These are phyloP conservation scores for Filosporella fistucella DNA, from an alignment of 495 filamentous ascomycete genomes.

Conservation along the genomic window DNA sequence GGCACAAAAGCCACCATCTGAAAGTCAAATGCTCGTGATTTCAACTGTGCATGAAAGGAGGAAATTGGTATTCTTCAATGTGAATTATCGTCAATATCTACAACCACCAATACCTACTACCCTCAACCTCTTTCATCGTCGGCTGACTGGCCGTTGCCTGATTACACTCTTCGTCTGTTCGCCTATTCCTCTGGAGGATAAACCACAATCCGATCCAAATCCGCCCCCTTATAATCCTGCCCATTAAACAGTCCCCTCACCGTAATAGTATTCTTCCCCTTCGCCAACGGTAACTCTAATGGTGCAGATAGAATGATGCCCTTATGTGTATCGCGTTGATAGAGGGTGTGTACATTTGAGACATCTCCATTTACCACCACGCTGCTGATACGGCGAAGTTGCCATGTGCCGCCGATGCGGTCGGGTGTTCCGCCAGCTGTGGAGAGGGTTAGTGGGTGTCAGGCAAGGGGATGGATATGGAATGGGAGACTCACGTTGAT, in stretches of 20 bases:
- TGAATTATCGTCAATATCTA: no score
- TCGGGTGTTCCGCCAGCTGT: conserved; percentile 29
- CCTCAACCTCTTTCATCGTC: no score
- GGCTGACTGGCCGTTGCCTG: no score
- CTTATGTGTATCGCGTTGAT: conserved; percentile 40
- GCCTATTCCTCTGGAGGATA: conserved; percentile 34
- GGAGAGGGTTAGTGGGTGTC: not conserved
- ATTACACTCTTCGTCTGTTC: no score
- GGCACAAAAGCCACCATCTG: no score
- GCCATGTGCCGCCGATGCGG: conserved; percentile 37
- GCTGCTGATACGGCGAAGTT: conserved; percentile 36
- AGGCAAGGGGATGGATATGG: not conserved
- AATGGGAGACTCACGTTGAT: conserved; percentile 25
- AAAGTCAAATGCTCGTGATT: no score
- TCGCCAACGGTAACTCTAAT: conserved; percentile 30
- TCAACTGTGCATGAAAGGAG: no score
- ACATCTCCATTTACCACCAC: conserved; percentile 35
- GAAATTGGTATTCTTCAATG: no score
- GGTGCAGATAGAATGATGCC: conserved; percentile 38
- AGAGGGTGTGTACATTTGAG: conserved; percentile 32
- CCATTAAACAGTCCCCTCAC: conserved; percentile 37
- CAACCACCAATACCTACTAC: no score
- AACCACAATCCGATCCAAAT: conserved; percentile 38
- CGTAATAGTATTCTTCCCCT: conserved; percentile 38
- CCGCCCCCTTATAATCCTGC: conserved; percentile 34